A percentile compares a stretch with the other conserved stretches of the same genome.
Evolutionary conservation across 2,329 filamentous ascomycete species (phyloP).

Genomic region (Scopulariopsis brevicaulis): DNA sequence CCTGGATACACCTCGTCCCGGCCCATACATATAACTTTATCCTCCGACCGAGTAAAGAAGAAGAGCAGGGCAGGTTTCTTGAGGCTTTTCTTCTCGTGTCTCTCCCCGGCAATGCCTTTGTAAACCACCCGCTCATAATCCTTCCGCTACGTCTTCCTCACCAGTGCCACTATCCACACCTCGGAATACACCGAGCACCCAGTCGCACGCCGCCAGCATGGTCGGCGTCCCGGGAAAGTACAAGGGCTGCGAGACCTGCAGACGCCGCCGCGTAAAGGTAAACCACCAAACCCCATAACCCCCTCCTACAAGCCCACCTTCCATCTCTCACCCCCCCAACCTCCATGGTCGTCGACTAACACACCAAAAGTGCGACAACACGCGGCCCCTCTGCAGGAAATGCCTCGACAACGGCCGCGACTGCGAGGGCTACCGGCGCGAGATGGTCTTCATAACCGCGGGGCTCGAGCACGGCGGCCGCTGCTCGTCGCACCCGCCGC

Average conservation of each 20-base stretch:
- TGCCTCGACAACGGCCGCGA: conserved; percentile 43
- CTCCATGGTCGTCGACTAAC: neutral
- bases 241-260: conserved; percentile 53
- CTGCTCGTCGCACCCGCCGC: conserved; percentile 43
- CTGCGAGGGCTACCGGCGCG: conserved; percentile 51
- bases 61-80: too few species aligned
- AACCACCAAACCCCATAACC: neutral
- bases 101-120: too few species aligned
- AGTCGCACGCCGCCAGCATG: conserved; percentile 24
- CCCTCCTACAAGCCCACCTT: neutral
- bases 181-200: too few species aligned
- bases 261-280: conserved; percentile 47
- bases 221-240: conserved; percentile 53
- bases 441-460: conserved; percentile 54
- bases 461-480: conserved; percentile 41
- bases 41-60: neutral
- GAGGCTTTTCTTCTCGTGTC: neutral
- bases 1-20: neutral
- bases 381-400: conserved; percentile 47
- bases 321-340: neutral
- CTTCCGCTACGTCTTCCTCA: too few species aligned
- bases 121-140: too few species aligned
- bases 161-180: too few species aligned
- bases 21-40: neutral
- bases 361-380: conserved; percentile 44